Percentiles rank a stretch among this genome's conserved stretches.
Evolutionary conservation across 2,329 filamentous ascomycete genomes (phyloP).

Genomic region (Trichoderma arundinaceum): DNA sequence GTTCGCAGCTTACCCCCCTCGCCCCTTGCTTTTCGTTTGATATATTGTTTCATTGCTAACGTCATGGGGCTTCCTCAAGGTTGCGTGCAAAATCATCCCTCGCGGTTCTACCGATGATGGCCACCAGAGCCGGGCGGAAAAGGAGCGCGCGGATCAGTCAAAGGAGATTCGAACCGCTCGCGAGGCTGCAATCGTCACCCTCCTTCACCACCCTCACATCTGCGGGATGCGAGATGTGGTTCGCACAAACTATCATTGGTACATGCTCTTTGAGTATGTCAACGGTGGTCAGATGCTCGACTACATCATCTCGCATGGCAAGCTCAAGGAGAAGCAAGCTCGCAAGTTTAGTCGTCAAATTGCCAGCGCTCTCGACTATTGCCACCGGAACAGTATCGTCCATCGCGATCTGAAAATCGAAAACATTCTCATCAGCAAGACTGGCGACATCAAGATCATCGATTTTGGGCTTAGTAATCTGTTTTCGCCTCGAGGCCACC

Average conservation of each 20-base stretch:
- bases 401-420: conserved; percentile 98
- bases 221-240: conserved; percentile 95
- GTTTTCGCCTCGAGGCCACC: conserved; percentile 80
- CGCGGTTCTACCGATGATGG: conserved; percentile 87
- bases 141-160: conserved; percentile 90
- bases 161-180: conserved; percentile 95
- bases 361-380: conserved; percentile 94
- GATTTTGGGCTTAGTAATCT: conserved; percentile 98
- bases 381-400: conserved; percentile 96
- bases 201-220: conserved; percentile 93
- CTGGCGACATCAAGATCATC: conserved; percentile 98
- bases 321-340: conserved; percentile 97
- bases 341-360: conserved; percentile 98
- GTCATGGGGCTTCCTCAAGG: conserved; percentile 55
- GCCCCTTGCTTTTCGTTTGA: conserved; percentile 18
- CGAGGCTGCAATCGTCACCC: conserved; percentile 93
- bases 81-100: conserved; percentile 96
- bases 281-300: conserved; percentile 99
- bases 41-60: conserved; percentile 8
- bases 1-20: conserved; percentile 52
- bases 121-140: conserved; percentile 70
- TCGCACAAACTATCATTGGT: conserved; percentile 97
- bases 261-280: conserved; percentile 99
- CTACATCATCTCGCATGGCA: conserved; percentile 98
- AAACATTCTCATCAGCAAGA: conserved; percentile 99